Conservation (phyloP, 306 rosid species). For the Cucurbita ficifolia region DNA sequence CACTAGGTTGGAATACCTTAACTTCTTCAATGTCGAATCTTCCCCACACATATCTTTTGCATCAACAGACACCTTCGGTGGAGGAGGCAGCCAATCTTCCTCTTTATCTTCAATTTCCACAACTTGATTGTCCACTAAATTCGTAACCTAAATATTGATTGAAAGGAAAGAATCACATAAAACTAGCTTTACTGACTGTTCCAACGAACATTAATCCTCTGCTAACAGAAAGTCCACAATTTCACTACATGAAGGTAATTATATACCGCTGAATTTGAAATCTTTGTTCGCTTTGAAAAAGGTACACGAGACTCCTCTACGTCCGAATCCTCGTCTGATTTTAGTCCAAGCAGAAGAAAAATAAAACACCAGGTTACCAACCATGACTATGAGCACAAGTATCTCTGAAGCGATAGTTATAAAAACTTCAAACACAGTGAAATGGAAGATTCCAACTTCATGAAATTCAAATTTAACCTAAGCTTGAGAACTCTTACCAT, state of each 20-base stretch:
- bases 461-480: not conserved
- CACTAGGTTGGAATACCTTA: slow-evolving; percentile 38
- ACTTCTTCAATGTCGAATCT: slow-evolving; percentile 51
- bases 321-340: slow-evolving; percentile 40
- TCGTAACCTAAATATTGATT: slow-evolving; percentile 26
- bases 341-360: not conserved
- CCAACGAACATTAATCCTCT: not conserved
- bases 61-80: slow-evolving; percentile 42
- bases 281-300: slow-evolving; percentile 27
- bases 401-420: not conserved
- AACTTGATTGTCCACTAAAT: slow-evolving; percentile 8
- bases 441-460: not conserved
- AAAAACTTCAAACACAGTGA: not conserved
- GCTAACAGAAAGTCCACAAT: not conserved
- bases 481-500: slow-evolving; percentile 28
- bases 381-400: not conserved
- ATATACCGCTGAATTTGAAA: slow-evolving; percentile 12
- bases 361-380: not conserved
- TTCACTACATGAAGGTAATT: not conserved
- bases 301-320: slow-evolving; percentile 15
- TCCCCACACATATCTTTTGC: slow-evolving; percentile 15
- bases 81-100: slow-evolving; percentile 87
- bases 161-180: not conserved
- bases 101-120: slow-evolving; percentile 43
- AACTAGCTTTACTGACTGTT: not conserved